Base-by-base conservation (phyloP, 2,329 filamentous ascomycete genomes). In the Ceratocystis papillata region DNA sequence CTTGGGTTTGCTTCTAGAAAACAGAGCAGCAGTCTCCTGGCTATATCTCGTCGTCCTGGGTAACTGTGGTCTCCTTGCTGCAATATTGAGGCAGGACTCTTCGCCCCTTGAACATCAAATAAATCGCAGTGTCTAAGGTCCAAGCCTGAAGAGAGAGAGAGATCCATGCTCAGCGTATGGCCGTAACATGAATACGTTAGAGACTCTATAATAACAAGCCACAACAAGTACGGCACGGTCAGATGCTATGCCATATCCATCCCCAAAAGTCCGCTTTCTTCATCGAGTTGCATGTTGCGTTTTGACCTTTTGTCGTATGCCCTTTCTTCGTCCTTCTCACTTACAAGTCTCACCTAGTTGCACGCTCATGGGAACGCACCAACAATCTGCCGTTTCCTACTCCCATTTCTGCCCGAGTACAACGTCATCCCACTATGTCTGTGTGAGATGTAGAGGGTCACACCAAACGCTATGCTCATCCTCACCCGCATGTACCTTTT, bases 1-100 rank as follows among this genome's bases (percentile, higher is more conserved):
- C 5, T 30, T 33, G 5, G 50, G n/a, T 59, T 37, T 20, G 28
- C 41, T 63, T 63, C 61, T 63, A 63, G 61, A 59, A 59, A 59
- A 37, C 25, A 59, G 30, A 10, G 25, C 2, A 37, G 55, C 28
- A 4, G 55, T 20, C 55, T 37, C n/a, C 30, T 59, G 17, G 15
- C 55, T 59, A n/a, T 2, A 33, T 30, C 61, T 63, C 44, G 61
- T 50, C 25, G 61, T 50, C 61, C 44, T 30, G 30, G 61, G 61
- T 48, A 63, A 63, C 61, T 48, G 6, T 7, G 22, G 22, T 7
- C 44, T 50, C 61, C 61, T 48, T 63, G 44, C 55, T 37, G 55
- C 55, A 59, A 30, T 37, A 59, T 33, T 30, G 25, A 33, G 15
- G 28, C 20, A n/a, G 12, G 7, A n/a, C 55, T 59, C 10, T 8